These are phyloP conservation scores for Metschnikowia amazonensis DNA, from an alignment of 805 yeast species.

Conservation along the genomic window DNA sequence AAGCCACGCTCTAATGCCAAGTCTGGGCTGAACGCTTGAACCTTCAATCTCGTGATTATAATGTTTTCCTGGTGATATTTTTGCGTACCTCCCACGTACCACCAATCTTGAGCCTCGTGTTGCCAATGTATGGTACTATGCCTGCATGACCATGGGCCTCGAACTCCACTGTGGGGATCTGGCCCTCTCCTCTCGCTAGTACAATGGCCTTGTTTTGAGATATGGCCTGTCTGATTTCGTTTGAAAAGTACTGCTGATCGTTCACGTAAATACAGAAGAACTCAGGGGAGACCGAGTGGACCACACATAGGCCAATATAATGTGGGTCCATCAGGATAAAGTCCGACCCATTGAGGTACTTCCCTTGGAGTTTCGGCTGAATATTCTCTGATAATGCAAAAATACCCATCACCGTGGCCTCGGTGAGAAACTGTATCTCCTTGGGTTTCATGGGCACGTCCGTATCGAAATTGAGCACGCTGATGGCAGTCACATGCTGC, in stretches of 20 bases:
- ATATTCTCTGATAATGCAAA: slow-evolving; percentile 3
- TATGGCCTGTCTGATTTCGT: slow-evolving; percentile 5
- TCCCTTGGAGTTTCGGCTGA: background rate
- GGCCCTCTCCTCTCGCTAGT: slow-evolving; percentile 60
- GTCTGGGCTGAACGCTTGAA: no score
- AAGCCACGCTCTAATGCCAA: no score
- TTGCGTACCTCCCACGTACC: slow-evolving; percentile 54
- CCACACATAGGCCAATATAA: slow-evolving; percentile 53
- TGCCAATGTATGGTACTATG: slow-evolving; percentile 20
- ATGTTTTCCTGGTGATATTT: slow-evolving; percentile 15
- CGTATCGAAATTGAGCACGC: slow-evolving; percentile 11
- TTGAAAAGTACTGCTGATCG: slow-evolving; percentile 16
- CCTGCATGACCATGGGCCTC: slow-evolving; percentile 10
- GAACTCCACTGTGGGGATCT: slow-evolving; percentile 58
- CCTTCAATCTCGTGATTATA: no score
- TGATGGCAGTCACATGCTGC: slow-evolving; percentile 9
- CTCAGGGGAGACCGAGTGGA: slow-evolving; percentile 51
- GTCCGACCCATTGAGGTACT: slow-evolving; percentile 4
- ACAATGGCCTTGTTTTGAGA: slow-evolving; percentile 31
- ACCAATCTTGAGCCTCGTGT: slow-evolving; percentile 42
- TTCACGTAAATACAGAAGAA: slow-evolving; percentile 60
- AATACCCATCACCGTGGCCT: slow-evolving; percentile 17
- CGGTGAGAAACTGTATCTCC: slow-evolving; percentile 7
- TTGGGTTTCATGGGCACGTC: background rate
- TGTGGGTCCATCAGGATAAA: slow-evolving; percentile 5